Base-by-base conservation (phyloP, 2,329 filamentous ascomycete genomes). In the Scortechinia acanthostroma region DNA sequence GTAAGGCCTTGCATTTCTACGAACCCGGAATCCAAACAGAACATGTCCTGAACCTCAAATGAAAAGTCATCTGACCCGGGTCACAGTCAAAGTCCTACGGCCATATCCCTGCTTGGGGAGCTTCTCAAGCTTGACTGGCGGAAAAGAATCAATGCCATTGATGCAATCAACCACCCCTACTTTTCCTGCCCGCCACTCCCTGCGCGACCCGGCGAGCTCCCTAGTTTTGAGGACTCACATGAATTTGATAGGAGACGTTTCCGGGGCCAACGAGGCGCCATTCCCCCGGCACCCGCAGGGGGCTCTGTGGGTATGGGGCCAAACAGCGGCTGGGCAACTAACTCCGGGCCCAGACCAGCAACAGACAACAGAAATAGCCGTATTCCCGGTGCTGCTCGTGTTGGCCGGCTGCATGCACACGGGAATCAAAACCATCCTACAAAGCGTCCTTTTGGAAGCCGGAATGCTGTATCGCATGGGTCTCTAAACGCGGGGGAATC, bases 141-240 rank as follows among this genome's bases (percentile, higher is more conserved):
- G 23, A 83, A 76, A 55, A 70, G 84, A 35, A 77, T 86, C 54
- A 88, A 87, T 57, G 84, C 84, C 2, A 81, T 86, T 23, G 84
- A 88, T 62, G 84, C 84, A 2, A 66, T 88, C 19, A 72, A 84
- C 51, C 84, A 88, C 55, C 77, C 80, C 15, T 88, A 87, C 58
- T 88, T 88, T 61, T 73, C 67, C 30, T 76, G 70, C 23, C 62
- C 69, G 3, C 84, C 84, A 13, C 65, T 77, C 10, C 84, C 84
- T 19, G 75, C 81, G 33, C 71, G 70, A 47, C 80, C 84, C 15
- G 76, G 77, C 45, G 80, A 87, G 22, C 68, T 88, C 21, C 84
- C 84, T n/a, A 68, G 65, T 28, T 86, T 86, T 55, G 77, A 84
- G 55, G 83, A 87, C 52, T 86, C 81, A 3, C 84, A 88, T 58